Percentiles rank a stretch among this genome's conserved stretches.
phyloP scores from a whole-genome alignment of 1,284 basidiomycete species.

The Puccinia brachypodii region DNA sequence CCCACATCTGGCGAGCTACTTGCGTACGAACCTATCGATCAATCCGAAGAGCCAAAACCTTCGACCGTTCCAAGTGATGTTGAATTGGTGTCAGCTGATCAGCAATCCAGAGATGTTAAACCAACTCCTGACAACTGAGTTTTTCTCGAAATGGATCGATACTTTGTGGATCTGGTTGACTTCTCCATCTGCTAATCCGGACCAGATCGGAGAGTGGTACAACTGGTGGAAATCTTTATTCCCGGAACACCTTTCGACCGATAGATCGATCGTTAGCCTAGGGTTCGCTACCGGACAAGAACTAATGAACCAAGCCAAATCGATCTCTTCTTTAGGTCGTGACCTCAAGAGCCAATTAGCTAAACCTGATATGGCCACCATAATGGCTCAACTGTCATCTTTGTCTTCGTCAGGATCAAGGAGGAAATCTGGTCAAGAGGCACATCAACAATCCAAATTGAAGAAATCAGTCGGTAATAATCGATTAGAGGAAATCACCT shows the following conservation, averaged over 20 bases:
- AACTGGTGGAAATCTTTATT: constrained; percentile 41
- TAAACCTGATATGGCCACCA: constrained; percentile 15
- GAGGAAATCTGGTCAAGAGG: background rate
- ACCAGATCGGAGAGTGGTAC: constrained; percentile 83
- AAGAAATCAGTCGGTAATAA: background rate
- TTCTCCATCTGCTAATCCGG: constrained; percentile 75
- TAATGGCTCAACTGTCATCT: background rate
- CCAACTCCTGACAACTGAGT: constrained; percentile 79
- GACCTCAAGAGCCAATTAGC: constrained; percentile 17
- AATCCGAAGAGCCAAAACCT: constrained; percentile 86
- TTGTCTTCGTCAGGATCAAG: background rate
- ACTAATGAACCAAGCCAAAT: constrained; percentile 46
- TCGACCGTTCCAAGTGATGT: constrained; percentile 54
- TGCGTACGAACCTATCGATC: constrained; percentile 79
- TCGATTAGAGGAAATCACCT: constrained; percentile 34
- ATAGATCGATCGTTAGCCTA: constrained; percentile 7
- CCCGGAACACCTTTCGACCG: constrained; percentile 16
- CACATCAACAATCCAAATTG: constrained; percentile 10
- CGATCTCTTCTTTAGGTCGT: constrained; percentile 26
- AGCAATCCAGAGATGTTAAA: constrained; percentile 64
- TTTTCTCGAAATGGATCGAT: constrained; percentile 95
- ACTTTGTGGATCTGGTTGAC: constrained; percentile 87
- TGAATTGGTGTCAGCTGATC: constrained; percentile 29
- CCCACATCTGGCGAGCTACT: constrained; percentile 75
- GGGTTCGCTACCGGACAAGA: constrained; percentile 32